Percentiles rank a stretch among this genome's conserved stretches.
These are phyloP conservation scores for Phaeolepiota aurea DNA, from an alignment of 768 basidiomycete genomes.

Conservation along the genomic window DNA sequence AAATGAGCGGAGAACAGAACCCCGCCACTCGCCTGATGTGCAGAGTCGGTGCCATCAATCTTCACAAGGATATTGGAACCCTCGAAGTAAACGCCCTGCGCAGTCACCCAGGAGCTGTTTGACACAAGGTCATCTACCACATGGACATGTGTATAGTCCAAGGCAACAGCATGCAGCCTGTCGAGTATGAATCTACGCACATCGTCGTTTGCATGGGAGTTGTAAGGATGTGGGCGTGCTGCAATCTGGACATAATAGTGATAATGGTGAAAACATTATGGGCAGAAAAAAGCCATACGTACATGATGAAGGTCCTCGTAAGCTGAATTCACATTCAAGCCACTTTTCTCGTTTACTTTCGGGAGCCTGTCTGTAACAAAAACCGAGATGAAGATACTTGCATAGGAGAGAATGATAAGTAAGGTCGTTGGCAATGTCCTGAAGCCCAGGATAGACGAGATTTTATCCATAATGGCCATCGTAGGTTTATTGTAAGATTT, in stretches of 20 bases:
- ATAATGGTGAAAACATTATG: background rate
- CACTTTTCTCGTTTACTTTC: constrained; percentile 5
- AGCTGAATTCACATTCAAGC: constrained; percentile 5
- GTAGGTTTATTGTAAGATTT: background rate
- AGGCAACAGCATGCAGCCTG: constrained; percentile 40
- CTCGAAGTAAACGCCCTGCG: constrained; percentile 45
- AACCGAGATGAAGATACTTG: constrained; percentile 6
- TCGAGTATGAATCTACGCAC: constrained; percentile 53
- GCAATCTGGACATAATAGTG: constrained; percentile 36
- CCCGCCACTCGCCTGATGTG: constrained; percentile 23
- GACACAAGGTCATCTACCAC: constrained; percentile 25
- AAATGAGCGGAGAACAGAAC: constrained; percentile 78
- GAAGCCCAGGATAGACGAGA: constrained; percentile 4
- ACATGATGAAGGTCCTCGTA: constrained; percentile 10
- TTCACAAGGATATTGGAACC: constrained; percentile 63
- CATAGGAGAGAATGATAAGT: constrained; percentile 5
- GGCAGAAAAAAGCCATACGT: background rate
- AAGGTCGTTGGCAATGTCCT: constrained; percentile 4
- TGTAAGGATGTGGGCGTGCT: constrained; percentile 65
- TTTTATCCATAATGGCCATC: background rate
- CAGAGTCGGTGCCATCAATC: constrained; percentile 41
- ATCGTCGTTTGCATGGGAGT: constrained; percentile 67
- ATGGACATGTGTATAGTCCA: constrained; percentile 34
- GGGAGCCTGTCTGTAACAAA: constrained; percentile 8
- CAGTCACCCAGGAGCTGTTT: constrained; percentile 37